Conservation (phyloP, 1,284 basidiomycete species). For the Porodaedalea pini region DNA sequence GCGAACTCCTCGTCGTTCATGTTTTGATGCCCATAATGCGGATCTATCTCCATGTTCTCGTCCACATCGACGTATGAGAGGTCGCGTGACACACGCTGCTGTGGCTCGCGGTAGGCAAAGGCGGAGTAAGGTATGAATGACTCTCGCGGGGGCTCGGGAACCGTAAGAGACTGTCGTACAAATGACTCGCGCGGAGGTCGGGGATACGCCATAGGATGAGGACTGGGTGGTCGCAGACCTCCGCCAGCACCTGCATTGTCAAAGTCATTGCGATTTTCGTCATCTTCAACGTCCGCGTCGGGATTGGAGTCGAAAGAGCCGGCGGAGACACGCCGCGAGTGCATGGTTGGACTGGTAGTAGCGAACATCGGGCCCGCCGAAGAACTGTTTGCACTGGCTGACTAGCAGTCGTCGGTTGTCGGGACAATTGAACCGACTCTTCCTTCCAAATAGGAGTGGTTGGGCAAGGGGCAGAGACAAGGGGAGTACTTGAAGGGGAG, state of each 20-base stretch:
- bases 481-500: no score
- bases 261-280: neutral
- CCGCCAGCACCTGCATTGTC: neutral
- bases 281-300: neutral
- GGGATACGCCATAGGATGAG: neutral
- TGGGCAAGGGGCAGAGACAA: neutral
- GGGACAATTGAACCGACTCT: neutral
- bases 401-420: neutral
- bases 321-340: neutral
- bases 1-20: conserved; percentile 1
- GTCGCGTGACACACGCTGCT: no score
- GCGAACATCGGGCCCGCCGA: conserved; percentile 2
- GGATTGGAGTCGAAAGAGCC: neutral
- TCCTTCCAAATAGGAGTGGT: neutral
- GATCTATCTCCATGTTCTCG: conserved; percentile 1
- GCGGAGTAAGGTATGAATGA: neutral
- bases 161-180: neutral
- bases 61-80: neutral
- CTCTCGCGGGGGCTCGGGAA: neutral
- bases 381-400: neutral
- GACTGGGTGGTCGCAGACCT: neutral
- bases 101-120: neutral
- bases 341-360: neutral
- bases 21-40: neutral
- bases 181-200: conserved; percentile 1